Evolutionary conservation across 306 rosid genomes (phyloP).

Genomic region (Prunus armeniaca): DNA sequence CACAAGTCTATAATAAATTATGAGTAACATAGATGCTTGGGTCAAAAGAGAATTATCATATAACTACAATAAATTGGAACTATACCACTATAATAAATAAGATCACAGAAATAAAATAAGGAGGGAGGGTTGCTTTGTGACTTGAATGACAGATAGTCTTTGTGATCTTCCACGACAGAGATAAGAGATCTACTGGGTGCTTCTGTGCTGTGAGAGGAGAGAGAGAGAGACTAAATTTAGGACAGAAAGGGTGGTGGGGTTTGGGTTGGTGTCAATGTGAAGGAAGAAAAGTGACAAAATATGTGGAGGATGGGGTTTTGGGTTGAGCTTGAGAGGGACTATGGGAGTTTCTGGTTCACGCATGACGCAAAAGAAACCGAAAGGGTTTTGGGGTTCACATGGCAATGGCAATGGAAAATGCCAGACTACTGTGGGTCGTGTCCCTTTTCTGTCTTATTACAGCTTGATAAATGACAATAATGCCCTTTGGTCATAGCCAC

Average conservation of each 20-base stretch:
- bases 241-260: neutral
- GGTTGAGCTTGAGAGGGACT: neutral
- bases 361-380: slow-evolving; percentile 27
- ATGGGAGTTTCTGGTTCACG: neutral
- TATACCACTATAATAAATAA: neutral
- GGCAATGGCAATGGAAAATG: slow-evolving; percentile 22
- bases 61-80: neutral
- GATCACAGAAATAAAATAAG: too few species aligned
- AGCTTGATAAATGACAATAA: neutral
- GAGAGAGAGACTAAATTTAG: neutral
- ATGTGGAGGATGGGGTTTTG: neutral
- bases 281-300: slow-evolving; percentile 15
- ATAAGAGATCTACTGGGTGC: slow-evolving; percentile 10
- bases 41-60: slow-evolving; percentile 2
- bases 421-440: slow-evolving; percentile 15
- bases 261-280: slow-evolving; percentile 4
- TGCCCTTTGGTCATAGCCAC: neutral
- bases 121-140: neutral
- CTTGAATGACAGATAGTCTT: slow-evolving; percentile 22
- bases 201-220: too few species aligned
- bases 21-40: neutral
- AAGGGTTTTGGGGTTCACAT: slow-evolving; percentile 36
- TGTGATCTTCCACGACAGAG: slow-evolving; percentile 15
- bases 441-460: neutral
- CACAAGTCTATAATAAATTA: neutral